Conservation (phyloP, 2,329 filamentous ascomycete genomes). For the Aspergillus texensis region DNA sequence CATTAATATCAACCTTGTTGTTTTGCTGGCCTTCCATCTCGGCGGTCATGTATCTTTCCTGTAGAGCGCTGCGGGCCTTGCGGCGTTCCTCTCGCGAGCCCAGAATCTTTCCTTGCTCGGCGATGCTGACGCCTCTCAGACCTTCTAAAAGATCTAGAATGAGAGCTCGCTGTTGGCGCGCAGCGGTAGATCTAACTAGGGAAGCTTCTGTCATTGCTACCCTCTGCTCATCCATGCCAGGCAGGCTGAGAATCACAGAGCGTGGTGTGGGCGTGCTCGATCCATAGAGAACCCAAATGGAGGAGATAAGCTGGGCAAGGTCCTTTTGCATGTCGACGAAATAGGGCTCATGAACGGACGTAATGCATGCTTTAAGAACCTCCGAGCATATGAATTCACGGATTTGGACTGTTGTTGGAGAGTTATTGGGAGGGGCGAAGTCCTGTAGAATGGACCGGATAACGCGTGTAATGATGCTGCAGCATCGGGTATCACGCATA, state of each 20-base stretch:
- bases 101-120: conserved; percentile 84
- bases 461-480: conserved; percentile 81
- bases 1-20: conserved; percentile 47
- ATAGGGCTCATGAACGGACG: conserved; percentile 89
- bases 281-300: conserved; percentile 78
- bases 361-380: conserved; percentile 86
- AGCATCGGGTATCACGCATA: conserved; percentile 87
- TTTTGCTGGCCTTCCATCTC: conserved; percentile 47
- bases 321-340: conserved; percentile 97
- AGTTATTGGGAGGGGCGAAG: conserved; percentile 59
- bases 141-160: conserved; percentile 84
- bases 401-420: conserved; percentile 65
- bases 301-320: conserved; percentile 81
- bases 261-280: conserved; percentile 70
- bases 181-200: conserved; percentile 57
- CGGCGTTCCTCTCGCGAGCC: conserved; percentile 43
- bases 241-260: conserved; percentile 75
- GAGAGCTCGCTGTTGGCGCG: conserved; percentile 77
- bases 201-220: conserved; percentile 67
- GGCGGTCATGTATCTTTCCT: conserved; percentile 47
- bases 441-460: conserved; percentile 82
- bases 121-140: conserved; percentile 86
- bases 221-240: conserved; percentile 70
- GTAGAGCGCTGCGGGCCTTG: conserved; percentile 46
- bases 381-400: conserved; percentile 88